These are phyloP conservation scores for Colletotrichum australisinense DNA, from an alignment of 2,329 filamentous ascomycete genomes.

Conservation along the genomic window DNA sequence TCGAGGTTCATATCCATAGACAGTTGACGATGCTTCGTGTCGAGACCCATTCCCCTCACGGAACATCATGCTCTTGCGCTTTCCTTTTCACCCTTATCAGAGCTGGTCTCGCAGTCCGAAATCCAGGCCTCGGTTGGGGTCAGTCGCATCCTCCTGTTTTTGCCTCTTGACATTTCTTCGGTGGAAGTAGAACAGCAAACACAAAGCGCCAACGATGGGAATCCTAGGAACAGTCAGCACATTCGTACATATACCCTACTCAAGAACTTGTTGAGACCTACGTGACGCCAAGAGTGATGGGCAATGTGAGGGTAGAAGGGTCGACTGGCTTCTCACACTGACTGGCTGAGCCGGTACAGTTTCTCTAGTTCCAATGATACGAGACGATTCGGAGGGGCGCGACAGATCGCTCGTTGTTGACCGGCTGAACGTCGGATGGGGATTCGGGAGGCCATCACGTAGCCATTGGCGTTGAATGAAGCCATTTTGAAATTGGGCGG, in stretches of 20 bases:
- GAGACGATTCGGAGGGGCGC: conserved; percentile 23
- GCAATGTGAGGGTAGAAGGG: conserved; percentile 67
- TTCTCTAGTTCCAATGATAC: conserved; percentile 32
- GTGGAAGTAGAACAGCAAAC: conserved; percentile 81
- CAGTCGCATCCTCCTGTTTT: conserved; percentile 81
- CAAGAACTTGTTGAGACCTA: conserved; percentile 61
- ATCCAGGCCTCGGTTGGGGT: conserved; percentile 91
- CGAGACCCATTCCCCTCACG: conserved; percentile 54
- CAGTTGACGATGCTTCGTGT: conserved; percentile 61
- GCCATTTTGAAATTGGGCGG: conserved; percentile 16
- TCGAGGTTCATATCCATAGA: conserved; percentile 81
- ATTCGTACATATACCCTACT: not conserved
- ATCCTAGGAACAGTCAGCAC: conserved; percentile 66
- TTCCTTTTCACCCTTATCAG: conserved; percentile 46
- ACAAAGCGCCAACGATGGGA: conserved; percentile 74
- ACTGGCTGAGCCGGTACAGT: conserved; percentile 43
- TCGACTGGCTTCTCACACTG: conserved; percentile 71
- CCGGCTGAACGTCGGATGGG: conserved; percentile 37
- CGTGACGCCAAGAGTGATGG: conserved; percentile 77
- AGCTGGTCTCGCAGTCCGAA: conserved; percentile 77
- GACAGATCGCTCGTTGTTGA: conserved; percentile 6
- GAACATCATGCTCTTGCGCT: conserved; percentile 56
- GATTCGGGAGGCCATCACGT: conserved; percentile 42
- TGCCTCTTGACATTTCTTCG: conserved; percentile 80
- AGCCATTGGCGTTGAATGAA: conserved; percentile 37